Conservation (phyloP, 768 basidiomycete genomes). For the Candolleomyces aberdarensis region DNA sequence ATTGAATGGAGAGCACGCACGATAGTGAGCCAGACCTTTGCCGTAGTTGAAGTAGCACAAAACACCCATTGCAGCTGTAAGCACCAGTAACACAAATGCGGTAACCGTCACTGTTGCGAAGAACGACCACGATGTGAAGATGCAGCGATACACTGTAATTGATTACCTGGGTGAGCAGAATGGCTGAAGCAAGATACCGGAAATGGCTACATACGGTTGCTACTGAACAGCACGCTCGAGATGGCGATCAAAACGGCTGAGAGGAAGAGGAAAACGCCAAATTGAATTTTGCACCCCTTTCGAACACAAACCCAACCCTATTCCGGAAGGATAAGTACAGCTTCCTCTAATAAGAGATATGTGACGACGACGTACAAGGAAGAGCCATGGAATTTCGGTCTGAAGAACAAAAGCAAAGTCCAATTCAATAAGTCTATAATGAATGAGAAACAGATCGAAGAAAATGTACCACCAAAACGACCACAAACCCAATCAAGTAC, state of each 20-base stretch:
- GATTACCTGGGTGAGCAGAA: neutral
- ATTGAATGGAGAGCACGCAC: conserved; percentile 28
- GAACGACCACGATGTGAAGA: conserved; percentile 43
- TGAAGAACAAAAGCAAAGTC: conserved; percentile 29
- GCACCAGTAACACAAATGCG: conserved; percentile 38
- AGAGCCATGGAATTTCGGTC: conserved; percentile 37
- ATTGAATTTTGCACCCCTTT: conserved; percentile 37
- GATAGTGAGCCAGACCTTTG: conserved; percentile 49
- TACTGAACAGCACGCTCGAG: conserved; percentile 41
- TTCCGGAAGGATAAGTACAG: neutral
- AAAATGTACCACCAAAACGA: conserved; percentile 36
- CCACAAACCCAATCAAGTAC: conserved; percentile 40
- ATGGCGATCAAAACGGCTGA: conserved; percentile 36
- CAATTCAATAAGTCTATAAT: neutral
- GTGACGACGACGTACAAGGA: conserved; percentile 30
- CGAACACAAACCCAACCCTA: conserved; percentile 52
- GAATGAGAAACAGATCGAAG: neutral
- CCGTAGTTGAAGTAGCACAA: conserved; percentile 54
- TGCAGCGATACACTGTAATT: conserved; percentile 37
- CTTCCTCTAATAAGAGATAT: neutral
- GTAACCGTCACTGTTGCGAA: conserved; percentile 45
- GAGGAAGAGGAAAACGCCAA: conserved; percentile 36
- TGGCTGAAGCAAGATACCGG: neutral
- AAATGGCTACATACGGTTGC: conserved; percentile 29
- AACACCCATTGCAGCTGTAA: conserved; percentile 40